phyloP scores from a whole-genome alignment of 805 yeast genomes.

The Candida germanica region DNA sequence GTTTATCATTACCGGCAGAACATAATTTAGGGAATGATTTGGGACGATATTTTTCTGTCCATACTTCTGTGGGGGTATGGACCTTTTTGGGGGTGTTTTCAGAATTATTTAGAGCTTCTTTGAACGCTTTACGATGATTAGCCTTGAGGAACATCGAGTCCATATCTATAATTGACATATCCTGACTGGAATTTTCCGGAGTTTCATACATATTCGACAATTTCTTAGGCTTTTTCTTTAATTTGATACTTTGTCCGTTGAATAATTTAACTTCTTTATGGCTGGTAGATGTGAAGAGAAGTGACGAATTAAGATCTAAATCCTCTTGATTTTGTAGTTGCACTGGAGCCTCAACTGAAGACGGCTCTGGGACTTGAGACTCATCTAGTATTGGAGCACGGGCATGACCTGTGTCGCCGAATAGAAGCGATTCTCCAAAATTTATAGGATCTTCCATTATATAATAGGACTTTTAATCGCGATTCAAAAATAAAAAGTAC shows the following conservation, averaged over 20 bases:
- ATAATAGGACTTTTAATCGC: no score
- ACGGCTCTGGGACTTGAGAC: neutral
- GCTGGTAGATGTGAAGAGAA: neutral
- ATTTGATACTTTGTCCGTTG: conserved; percentile 16
- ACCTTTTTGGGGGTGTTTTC: neutral
- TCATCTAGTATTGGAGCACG: no score
- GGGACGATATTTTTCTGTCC: conserved; percentile 44
- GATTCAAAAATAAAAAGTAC: no score
- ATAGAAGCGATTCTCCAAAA: conserved; percentile 4
- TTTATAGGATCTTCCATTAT: conserved; percentile 7
- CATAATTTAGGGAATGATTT: conserved; percentile 32
- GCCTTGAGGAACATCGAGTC: conserved; percentile 20
- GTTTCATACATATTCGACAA: neutral
- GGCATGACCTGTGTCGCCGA: neutral
- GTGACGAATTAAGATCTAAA: conserved; percentile 1
- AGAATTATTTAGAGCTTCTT: conserved; percentile 14
- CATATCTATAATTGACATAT: conserved; percentile 17
- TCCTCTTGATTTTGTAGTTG: no score
- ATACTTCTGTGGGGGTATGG: conserved; percentile 15
- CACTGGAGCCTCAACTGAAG: no score
- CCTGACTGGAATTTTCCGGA: neutral
- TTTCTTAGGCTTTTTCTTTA: conserved; percentile 12
- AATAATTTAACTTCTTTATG: conserved; percentile 18
- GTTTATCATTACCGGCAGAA: conserved; percentile 45
- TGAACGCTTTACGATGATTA: conserved; percentile 15